Evolutionary conservation across 441 rosid genomes (phyloP), one percentile per base, ranked within the genome.

Genomic region (Jatropha podagrica): DNA sequence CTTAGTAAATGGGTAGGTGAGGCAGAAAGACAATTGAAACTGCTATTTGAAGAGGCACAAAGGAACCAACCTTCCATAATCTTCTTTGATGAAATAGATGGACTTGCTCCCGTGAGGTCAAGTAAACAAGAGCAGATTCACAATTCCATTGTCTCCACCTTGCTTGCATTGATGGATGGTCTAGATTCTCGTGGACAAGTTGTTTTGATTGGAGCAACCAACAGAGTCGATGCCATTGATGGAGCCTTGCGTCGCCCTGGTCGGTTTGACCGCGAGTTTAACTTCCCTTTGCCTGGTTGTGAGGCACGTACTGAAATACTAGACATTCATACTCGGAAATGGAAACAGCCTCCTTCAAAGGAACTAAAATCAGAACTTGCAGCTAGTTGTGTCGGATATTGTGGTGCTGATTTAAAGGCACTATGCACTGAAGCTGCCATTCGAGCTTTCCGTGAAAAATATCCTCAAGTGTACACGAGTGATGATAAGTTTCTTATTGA

Each of bases 1-100:
- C 98, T 96, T 80, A 96, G 99, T 86, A 96, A 96, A 83, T 96
- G 99, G 99, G 99, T 96, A 81, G 99, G 99, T 74, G 99, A 96
- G 91, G 99, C 99, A 70, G 99, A 96, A 83, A 94, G 99, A 80
- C 99, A 96, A 73, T 76, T 96, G 82, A 96, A 96, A 85, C 83
- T 96, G 77, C 97, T 96, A 68, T 96, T 96, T 77, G 98, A 96
- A 84, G 99, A 96, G 78, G 99, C 99, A 56, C 99, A 96, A 78
- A 87, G 92, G 82, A 96, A 96, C 80, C 99, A 96, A 78, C 99
- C 99, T 78, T 94, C 99, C 58, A 96, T 96, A 62, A 96, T 96
- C 68, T 96, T 96, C 83, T 96, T 96, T 83, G 99, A 96, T 85
- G 99, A 96, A 84, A 96, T 96, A 82, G 99, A 96, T 85, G 99